Evolutionary conservation across 1,284 basidiomycete genomes (phyloP), one percentile per base, ranked within the genome.

Genomic region (Puccinia triticina): DNA sequence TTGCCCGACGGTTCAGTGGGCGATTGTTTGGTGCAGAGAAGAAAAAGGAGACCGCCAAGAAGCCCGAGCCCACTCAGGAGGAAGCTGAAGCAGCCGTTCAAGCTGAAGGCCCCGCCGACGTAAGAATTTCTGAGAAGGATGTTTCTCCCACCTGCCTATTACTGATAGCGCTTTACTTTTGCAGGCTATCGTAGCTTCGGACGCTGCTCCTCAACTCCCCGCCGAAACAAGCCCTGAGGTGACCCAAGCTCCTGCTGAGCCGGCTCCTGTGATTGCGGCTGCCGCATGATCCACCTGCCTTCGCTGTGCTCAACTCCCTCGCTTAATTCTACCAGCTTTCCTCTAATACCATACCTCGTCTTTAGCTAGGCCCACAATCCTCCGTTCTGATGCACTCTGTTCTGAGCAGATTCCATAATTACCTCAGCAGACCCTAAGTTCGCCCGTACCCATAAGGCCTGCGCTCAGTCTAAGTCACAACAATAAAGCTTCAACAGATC

Each of bases 1-100:
- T 82, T 2, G 80, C 80, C 23, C 59, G 80, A 16, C 72, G 80
- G 53, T 82, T 82, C 34, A 82, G 80, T 75, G 80, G 80, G 26
- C 72, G 80, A n/a, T 37, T 82, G 11, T 82, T 82, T 57, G 80
- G 80, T 43, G 50, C 18, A 14, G 71, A 66, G 5, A 59, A 76
- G 72, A 82, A 82, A 73, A 82, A 82, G 73, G 66, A 78, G 2
- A 3, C 57, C 26, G 21, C 46, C 18, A 82, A 82, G 73, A 67
- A 66, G 40, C 57, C 80, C 8, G 69, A 80, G 29, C 67, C 69
- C 4, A 82, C 80, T n/a, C 34, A 64, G 14, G 80, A 82, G 73
- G 80, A 76, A 32, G 46, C 61, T 26, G 61, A 75, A 21, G 73
- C 57, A 26, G 50, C 72, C n/a, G 46, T 26, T 18, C 26, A 50